Conservation (phyloP, 208 protist genomes). For the Trypanosoma conorhini region DNA sequence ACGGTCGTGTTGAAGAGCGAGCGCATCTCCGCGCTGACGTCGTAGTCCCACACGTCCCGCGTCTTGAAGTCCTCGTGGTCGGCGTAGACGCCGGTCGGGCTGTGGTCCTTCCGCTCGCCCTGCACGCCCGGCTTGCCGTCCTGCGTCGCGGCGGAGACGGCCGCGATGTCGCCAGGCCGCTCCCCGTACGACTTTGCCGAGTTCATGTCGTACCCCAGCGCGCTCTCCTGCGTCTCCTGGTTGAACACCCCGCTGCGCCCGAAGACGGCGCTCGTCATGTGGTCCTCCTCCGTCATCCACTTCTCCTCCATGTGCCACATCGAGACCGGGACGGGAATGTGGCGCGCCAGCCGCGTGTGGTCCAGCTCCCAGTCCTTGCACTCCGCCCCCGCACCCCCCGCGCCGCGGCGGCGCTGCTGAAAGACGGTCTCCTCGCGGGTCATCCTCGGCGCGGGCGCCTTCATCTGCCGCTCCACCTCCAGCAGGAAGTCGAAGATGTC, state of each 20-base stretch:
- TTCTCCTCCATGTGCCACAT: conserved; percentile 92
- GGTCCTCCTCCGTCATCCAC: conserved; percentile 90
- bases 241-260: conserved; percentile 82
- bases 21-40: conserved; percentile 71
- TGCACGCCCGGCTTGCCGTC: conserved; percentile 67
- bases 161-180: conserved; percentile 63
- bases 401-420: conserved; percentile 50
- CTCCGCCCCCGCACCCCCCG: conserved; percentile 24
- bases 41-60: conserved; percentile 83
- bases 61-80: conserved; percentile 80
- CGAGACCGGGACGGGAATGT: conserved; percentile 82
- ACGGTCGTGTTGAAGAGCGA: conserved; percentile 70
- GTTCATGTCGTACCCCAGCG: conserved; percentile 88
- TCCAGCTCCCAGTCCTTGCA: conserved; percentile 77
- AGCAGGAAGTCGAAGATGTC: conserved; percentile 91
- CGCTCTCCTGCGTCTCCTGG: conserved; percentile 87
- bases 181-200: conserved; percentile 73
- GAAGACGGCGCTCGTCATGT: conserved; percentile 80
- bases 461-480: conserved; percentile 92
- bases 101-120: conserved; percentile 81
- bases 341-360: conserved; percentile 72
- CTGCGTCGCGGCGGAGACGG: conserved; percentile 43
- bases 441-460: conserved; percentile 49
- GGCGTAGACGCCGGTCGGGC: conserved; percentile 80
- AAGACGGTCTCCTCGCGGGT: conserved; percentile 74